phyloP scores from a whole-genome alignment of 352 stramenopile species.

The Pythium scleroteichum region DNA sequence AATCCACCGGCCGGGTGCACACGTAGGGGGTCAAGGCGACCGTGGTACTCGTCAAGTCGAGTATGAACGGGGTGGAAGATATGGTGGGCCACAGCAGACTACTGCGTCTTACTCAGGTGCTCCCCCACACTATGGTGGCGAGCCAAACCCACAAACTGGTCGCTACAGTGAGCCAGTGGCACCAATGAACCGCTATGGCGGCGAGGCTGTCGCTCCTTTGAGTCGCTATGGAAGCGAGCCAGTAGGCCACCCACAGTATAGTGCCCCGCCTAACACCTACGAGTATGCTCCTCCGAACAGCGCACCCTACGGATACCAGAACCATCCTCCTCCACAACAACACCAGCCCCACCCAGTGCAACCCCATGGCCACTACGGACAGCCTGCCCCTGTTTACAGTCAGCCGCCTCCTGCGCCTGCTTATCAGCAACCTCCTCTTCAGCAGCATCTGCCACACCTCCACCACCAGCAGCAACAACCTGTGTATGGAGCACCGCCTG shows the following conservation, averaged over 20 bases:
- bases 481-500: slow-evolving; percentile 8
- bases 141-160: slow-evolving; percentile 1
- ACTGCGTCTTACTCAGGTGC: neutral
- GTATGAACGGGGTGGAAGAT: slow-evolving; percentile 16
- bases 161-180: slow-evolving; percentile 9
- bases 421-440: slow-evolving; percentile 16
- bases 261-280: slow-evolving; percentile 17
- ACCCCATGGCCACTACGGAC: slow-evolving; percentile 9
- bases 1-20: slow-evolving; percentile 6
- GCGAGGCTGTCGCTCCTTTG: slow-evolving; percentile 2
- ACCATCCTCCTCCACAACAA: slow-evolving; percentile 9
- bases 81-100: slow-evolving; percentile 9
- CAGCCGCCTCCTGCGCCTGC: slow-evolving; percentile 8
- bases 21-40: slow-evolving; percentile 8
- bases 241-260: slow-evolving; percentile 1
- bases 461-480: slow-evolving; percentile 13
- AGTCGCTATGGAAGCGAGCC: slow-evolving; percentile 9
- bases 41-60: slow-evolving; percentile 8
- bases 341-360: slow-evolving; percentile 9
- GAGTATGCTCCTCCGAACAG: slow-evolving; percentile 16
- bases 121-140: slow-evolving; percentile 14
- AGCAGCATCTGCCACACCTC: slow-evolving; percentile 12
- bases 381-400: slow-evolving; percentile 17
- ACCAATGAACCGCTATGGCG: slow-evolving; percentile 9
- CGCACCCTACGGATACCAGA: slow-evolving; percentile 13